Conservation (phyloP, 177 flowering plant genomes). For the Vitis hybrid region DNA sequence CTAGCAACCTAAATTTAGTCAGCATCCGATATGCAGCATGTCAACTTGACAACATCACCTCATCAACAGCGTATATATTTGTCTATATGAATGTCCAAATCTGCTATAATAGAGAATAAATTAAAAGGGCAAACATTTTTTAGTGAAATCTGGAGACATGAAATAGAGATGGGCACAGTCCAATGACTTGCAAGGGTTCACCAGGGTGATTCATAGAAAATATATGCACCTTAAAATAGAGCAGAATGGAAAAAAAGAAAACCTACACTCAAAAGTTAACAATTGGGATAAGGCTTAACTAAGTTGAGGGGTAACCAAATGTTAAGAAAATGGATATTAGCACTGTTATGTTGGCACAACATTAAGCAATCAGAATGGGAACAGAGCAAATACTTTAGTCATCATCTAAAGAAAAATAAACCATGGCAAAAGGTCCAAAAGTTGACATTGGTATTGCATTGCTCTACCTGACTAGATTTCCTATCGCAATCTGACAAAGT, state of each 20-base stretch:
- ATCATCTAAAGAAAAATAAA: background rate
- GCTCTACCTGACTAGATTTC: constrained; percentile 42
- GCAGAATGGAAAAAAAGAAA: background rate
- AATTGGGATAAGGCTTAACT: background rate
- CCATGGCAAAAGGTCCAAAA: background rate
- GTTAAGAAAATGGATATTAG: background rate
- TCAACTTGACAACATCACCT: background rate
- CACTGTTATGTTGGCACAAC: background rate
- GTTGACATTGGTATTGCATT: background rate
- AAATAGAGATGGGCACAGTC: background rate
- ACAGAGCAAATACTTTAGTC: background rate
- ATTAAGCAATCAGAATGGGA: background rate
- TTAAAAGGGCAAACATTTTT: background rate
- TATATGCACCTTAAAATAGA: background rate
- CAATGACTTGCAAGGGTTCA: background rate
- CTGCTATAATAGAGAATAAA: background rate
- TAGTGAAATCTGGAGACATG: background rate
- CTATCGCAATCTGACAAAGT: constrained; percentile 40
- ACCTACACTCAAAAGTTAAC: background rate
- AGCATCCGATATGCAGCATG: background rate
- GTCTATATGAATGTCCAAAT: background rate
- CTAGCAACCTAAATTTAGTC: background rate
- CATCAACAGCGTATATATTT: background rate
- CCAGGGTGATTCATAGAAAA: background rate
- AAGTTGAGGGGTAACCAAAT: background rate